Evolutionary conservation across 371 early-diverging fungal genomes (phyloP), one percentile per base, ranked within the genome.

Genomic region (Parasitella parasitica): DNA sequence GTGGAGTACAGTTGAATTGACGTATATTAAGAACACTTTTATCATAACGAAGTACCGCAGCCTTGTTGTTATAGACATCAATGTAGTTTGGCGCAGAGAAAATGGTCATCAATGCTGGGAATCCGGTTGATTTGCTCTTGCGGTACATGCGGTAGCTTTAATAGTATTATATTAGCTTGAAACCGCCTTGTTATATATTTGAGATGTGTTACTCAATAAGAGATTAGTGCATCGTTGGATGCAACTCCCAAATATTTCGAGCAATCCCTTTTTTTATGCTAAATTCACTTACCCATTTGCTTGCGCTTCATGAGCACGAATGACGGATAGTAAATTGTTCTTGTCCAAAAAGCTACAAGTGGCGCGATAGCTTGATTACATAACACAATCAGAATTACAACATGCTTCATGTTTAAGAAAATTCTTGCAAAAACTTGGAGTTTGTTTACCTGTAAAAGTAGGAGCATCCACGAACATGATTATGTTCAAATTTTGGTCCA

Each of bases 241-340:
- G 3, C 32, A 3, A 32, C 32, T 8, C 11, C 11, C 0, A 32
- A 32, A 32, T 32, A 11, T 8, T 8, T 32, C 3, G 11, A 24
- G 18, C 13, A 30, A 20, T 0, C 16, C 16, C 1, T 4, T n/a
- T 16, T 43, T 43, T 9, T 0, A 22, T 43, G 3, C 22, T 46
- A 12, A 34, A 0, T 22, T 28, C 20, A 20, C 12, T 70, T 84
- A 80, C 78, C 99, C 99, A 43, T 94, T 89, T 66, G 96, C 96
- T 77, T 98, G 98, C 24, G 99, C 99, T 73, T 99, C 99, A 76
- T 99, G 99, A 9, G 97, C 99, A 46, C 99, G 89, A 62, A 99
- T 95, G 49, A 99, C 87, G 12, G 94, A 94, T 38, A 95, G 73
- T 24, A 99, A 78, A 59, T 94, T 90, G 74, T 99, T 99, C 69